Evolutionary conservation across 805 yeast genomes (phyloP), one percentile per base, ranked within the genome.

Genomic region (Lipomyces orientalis): DNA sequence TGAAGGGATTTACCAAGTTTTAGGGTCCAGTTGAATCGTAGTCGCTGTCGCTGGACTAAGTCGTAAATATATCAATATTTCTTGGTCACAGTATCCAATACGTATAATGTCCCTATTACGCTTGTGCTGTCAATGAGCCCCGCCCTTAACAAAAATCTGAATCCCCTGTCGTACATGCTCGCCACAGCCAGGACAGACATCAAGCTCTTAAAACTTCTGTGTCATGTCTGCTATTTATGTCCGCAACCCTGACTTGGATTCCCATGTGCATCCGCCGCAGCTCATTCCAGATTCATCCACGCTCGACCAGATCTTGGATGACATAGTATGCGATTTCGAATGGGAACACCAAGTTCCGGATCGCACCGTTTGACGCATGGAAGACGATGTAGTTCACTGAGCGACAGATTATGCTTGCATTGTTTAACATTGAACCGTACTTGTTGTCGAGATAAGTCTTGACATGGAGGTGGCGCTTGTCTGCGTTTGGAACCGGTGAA

Each of bases 151-250:
- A 31, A 37, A 14, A 9, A 37, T 37, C 10, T 37, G 14, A 37
- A 29, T n/a, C 49, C 14, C 19, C 49, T 25, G 51, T 9, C 57
- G 58, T 10, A 63, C 22, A 8, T 37, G 61, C 58, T 64, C 64
- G 8, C 67, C 64, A 43, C 67, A 64, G 7, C 67, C 67, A 10
- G 60, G 29, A 55, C 64, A 64, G n/a, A 58, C 31, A 5, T 31
- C 49, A 25, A 64, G 35, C 16, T 29, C 43, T 2, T 16, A 49
- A 33, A 59, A 64, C 37, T 12, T 22, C 14, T 29, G 7, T 61
- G 35, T 22, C 43, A 8, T 16, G 16, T 43, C 22, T 56, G 10
- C 35, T 12, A 19, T 7, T 22, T 33, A 58, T 25, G 34, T 33
- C 49, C 16, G 19, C 22, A n/a, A 62, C 31, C 19, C 43, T 43